Evolutionary conservation across 768 basidiomycete species (phyloP), one percentile per base, ranked within the genome.

Genomic region (Mycena chlorophos): DNA sequence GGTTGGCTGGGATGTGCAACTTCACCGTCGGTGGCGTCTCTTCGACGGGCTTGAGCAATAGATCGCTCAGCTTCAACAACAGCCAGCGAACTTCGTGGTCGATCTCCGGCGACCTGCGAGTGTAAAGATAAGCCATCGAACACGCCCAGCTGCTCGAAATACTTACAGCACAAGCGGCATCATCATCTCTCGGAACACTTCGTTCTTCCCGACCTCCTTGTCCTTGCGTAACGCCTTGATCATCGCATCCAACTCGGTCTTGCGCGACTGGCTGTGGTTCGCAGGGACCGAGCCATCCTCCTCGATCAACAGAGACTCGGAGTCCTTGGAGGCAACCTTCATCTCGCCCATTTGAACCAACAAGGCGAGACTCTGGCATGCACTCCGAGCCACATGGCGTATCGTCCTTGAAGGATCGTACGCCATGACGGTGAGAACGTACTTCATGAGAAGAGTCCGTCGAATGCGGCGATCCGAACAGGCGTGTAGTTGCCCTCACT

Each of bases 401-500:
- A 99, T 78, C 29, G 82, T 71, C 16, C 89, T 84, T 2, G 92
- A 98, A 8, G 88, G 78, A 67, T 99, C 97, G 65, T 87, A 81
- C 6, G 87, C 84, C 75, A 96, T 86, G 54, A 97, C 88, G 10
- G 91, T 82, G 48, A 96, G 79, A 60, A 98, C 78, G 66, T 98
- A 98, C 14, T 85, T 84, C 83, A 91, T 89, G 63, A 73, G 78
- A 96, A 87, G 10, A 98, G 79, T 29, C 92, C 91, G 70, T 99
- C 97, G 63, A 99, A 97, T 3, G 97, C 96, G 3, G 91, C 87
- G 42, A 93, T 82, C 43, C 97, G 88, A 42, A 99, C 91, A 66
- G 91, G 88, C 2, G 87, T 88, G 63, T 89, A 94, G 67, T 98
- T 97, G 37, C 96, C 97, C 72, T 97, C 94, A 23, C 95, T 95